Conservation (phyloP, 352 stramenopile genomes). For the Saprolegnia diclina region DNA sequence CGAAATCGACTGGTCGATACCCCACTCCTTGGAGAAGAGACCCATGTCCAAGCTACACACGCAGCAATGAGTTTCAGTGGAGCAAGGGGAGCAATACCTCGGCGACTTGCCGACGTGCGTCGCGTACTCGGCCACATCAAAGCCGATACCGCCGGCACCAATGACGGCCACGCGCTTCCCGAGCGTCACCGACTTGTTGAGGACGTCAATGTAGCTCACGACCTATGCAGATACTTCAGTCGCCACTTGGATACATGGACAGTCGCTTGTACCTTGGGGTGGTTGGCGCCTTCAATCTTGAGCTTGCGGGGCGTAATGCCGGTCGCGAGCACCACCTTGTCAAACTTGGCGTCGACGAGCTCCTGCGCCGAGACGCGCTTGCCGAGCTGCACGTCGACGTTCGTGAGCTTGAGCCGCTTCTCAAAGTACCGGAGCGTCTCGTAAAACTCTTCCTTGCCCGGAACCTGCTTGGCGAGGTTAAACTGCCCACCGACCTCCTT, state of each 20-base stretch:
- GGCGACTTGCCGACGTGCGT: constrained; percentile 70
- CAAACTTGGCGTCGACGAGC: constrained; percentile 51
- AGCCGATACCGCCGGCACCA: constrained; percentile 96
- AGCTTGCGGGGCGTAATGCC: constrained; percentile 88
- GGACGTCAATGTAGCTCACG: constrained; percentile 94
- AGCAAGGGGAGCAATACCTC: too few relatives aligned
- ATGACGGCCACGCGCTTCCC: constrained; percentile 93
- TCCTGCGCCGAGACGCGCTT: constrained; percentile 46
- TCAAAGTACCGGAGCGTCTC: constrained; percentile 96
- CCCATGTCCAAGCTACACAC: constrained; percentile 47
- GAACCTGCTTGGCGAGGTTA: constrained; percentile 95
- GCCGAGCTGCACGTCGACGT: constrained; percentile 78
- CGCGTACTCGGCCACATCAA: constrained; percentile 96
- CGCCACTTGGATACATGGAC: not conserved
- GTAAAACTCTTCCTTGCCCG: constrained; percentile 97
- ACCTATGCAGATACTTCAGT: constrained; percentile 26
- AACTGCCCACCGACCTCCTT: constrained; percentile 91
- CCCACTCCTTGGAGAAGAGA: constrained; percentile 92
- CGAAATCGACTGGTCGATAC: constrained; percentile 84
- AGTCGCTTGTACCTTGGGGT: constrained; percentile 60
- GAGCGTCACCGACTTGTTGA: constrained; percentile 83
- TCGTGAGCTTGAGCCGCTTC: constrained; percentile 78
- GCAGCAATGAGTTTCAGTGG: too few relatives aligned
- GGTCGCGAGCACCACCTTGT: constrained; percentile 95
- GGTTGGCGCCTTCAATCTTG: constrained; percentile 83